Evolutionary conservation across 768 basidiomycete species (phyloP).

Genomic region (Leccinum rimulosum): DNA sequence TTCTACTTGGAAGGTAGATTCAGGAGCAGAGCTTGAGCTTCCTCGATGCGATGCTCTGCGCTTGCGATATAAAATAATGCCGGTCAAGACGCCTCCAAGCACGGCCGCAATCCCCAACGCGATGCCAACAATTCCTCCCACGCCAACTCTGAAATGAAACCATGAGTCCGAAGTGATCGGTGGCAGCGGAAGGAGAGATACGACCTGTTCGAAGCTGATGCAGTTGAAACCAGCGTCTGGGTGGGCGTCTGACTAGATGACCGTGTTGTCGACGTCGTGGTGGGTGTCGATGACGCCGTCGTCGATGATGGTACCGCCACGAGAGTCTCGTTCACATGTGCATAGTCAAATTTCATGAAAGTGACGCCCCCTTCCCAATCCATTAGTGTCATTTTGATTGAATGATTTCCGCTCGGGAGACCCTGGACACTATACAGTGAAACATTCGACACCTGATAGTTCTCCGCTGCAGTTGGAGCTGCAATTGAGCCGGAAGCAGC

Average conservation of each 20-base stretch:
- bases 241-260: background rate
- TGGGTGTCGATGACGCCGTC: constrained; percentile 4
- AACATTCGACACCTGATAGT: constrained; percentile 22
- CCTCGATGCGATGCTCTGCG: background rate
- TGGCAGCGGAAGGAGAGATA: background rate
- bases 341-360: constrained; percentile 29
- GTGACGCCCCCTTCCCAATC: constrained; percentile 17
- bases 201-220: constrained; percentile 10
- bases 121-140: constrained; percentile 9
- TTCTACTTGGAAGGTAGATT: background rate
- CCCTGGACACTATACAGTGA: constrained; percentile 19
- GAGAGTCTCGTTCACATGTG: constrained; percentile 22
- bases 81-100: background rate
- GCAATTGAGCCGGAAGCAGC: constrained; percentile 3
- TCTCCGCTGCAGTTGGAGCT: constrained; percentile 7
- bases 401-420: constrained; percentile 16
- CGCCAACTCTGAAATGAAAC: constrained; percentile 7
- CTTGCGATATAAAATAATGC: constrained; percentile 8
- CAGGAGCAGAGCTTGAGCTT: too few species aligned
- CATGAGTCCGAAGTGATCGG: constrained; percentile 4
- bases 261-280: constrained; percentile 1
- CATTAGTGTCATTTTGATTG: constrained; percentile 22
- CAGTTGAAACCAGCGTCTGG: background rate
- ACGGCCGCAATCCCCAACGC: constrained; percentile 9
- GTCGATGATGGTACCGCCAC: constrained; percentile 4